Evolutionary conservation across 2,329 filamentous ascomycete genomes (phyloP), one percentile per base, ranked within the genome.

Genomic region (Paracoccidioides lutzii): DNA sequence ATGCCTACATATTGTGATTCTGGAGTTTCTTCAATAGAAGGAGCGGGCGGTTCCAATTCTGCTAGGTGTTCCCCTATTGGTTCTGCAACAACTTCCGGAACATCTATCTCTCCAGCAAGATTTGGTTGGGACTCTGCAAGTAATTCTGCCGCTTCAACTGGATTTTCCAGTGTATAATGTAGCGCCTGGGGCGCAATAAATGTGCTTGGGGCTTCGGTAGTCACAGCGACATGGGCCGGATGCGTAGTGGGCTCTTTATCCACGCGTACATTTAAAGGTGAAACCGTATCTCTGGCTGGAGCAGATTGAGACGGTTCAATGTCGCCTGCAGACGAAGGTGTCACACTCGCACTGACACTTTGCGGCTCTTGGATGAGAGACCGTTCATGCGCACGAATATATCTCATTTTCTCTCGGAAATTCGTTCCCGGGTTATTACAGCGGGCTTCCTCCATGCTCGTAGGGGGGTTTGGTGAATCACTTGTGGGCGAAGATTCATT

Each of bases 291-390:
- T 0, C 67, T 66, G 2, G 65, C 54, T 37, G 66, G 55, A 9
- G 61, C 56, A 32, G 66, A 62, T 2, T 58, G 60, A 7, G 63
- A 62, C 46, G 71, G 62, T 40, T 73, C 69, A 38, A 73, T 70
- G 62, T 73, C 71, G 5, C 66, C 70, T 3, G 66, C 64, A 35
- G 70, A 73, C n/a, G 71, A 73, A n/a, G 71, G 70, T 5, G 71
- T 73, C n/a, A 58, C 64, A 32, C 68, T 69, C n/a, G 60, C 55
- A 48, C 63, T 64, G n/a, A 57, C 57, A 44, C 55, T 59, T 52
- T 63, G 62, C 28, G 60, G 53, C 30, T 62, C 50, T 7, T 56
- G 59, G n/a, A 53, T 52, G 51, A 59, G 64, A 32, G 64, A 64
- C n/a, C 59, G 60, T 37, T 68, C 56, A 40, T 64, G 61, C 22